These are phyloP conservation scores for Diospyros kaki DNA, from an alignment of 148 eudicot genomes.

Conservation along the genomic window DNA sequence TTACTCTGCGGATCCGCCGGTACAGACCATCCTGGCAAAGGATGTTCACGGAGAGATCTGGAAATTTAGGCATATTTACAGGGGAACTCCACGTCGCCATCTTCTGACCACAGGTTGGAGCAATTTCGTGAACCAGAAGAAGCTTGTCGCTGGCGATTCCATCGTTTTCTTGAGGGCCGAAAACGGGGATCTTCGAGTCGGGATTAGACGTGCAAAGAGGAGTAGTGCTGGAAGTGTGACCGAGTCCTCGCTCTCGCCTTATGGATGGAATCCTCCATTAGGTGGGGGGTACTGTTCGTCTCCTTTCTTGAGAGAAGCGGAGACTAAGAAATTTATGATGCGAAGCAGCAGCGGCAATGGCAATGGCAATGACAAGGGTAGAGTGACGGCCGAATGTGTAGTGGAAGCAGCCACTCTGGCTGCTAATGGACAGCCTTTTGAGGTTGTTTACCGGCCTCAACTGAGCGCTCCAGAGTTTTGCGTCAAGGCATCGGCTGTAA, in stretches of 20 bases:
- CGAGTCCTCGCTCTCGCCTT: constrained; percentile 35
- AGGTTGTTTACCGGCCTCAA: constrained; percentile 75
- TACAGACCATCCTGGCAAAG: constrained; percentile 71
- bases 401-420: constrained; percentile 56
- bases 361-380: constrained; percentile 27
- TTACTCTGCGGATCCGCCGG: constrained; percentile 76
- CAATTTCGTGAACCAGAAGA: constrained; percentile 82
- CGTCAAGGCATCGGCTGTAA: constrained; percentile 59
- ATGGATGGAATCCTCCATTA: constrained; percentile 46
- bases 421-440: constrained; percentile 59
- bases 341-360: constrained; percentile 12
- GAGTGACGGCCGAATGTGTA: constrained; percentile 54
- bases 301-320: constrained; percentile 51
- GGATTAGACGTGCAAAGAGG: constrained; percentile 73
- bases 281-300: not conserved
- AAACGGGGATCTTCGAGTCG: constrained; percentile 77
- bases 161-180: constrained; percentile 80
- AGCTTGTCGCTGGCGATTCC: constrained; percentile 86
- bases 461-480: constrained; percentile 86
- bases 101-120: constrained; percentile 91
- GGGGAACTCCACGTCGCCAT: constrained; percentile 87
- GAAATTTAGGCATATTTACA: constrained; percentile 79
- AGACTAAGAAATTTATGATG: constrained; percentile 30
- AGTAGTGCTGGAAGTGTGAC: constrained; percentile 44
- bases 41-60: constrained; percentile 88